phyloP scores from a whole-genome alignment of 2,329 filamentous ascomycete genomes.

The Trichophyton rubrum region DNA sequence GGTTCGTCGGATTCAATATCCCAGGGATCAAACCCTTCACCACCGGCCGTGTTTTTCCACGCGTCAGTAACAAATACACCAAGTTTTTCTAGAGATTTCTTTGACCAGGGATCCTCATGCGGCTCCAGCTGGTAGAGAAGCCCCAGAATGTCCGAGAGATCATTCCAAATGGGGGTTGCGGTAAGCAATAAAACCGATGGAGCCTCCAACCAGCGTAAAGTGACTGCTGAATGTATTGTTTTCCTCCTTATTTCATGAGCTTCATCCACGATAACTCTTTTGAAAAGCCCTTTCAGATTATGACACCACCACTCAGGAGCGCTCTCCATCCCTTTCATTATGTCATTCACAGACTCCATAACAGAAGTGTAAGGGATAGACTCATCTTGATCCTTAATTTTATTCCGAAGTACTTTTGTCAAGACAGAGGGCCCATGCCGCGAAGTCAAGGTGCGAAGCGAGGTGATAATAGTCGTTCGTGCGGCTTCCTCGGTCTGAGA shows the following conservation, averaged over 20 bases:
- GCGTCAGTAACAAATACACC: background rate
- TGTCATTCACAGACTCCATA: background rate
- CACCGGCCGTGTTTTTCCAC: background rate
- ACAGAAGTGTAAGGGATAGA: background rate
- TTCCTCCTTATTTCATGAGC: constrained; percentile 1
- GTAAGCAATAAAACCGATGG: background rate
- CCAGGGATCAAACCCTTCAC: background rate
- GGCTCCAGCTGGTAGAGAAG: background rate
- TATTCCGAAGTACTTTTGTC: background rate
- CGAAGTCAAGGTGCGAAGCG: background rate
- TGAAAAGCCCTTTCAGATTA: background rate
- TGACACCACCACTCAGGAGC: background rate
- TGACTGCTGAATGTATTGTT: background rate
- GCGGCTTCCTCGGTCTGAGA: background rate
- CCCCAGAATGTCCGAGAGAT: background rate
- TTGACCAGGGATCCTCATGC: background rate
- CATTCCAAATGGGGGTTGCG: constrained; percentile 5
- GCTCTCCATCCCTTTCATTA: background rate
- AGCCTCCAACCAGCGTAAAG: background rate
- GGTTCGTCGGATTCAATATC: background rate
- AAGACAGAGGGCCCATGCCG: background rate
- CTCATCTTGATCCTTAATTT: background rate
- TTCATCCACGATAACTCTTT: background rate
- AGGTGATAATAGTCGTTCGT: background rate
- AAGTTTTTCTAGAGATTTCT: background rate